A percentile compares a stretch with the other conserved stretches of the same genome.
These are phyloP conservation scores for Colletotrichum kahawae DNA, from an alignment of 2,329 filamentous ascomycete species.

Conservation along the genomic window DNA sequence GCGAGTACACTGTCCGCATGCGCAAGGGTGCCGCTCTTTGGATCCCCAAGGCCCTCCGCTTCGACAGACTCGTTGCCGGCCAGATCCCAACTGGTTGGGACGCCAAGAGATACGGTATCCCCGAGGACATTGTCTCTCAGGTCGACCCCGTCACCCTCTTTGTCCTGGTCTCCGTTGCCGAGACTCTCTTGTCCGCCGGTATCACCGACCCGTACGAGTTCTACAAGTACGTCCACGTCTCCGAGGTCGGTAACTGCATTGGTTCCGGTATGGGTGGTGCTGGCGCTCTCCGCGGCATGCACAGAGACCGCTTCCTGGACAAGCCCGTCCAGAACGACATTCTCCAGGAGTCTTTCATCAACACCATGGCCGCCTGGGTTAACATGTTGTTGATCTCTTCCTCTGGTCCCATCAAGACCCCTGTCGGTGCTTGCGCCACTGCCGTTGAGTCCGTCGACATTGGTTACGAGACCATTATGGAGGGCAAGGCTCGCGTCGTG, in stretches of 20 bases:
- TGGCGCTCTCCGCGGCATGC: conserved; percentile 92
- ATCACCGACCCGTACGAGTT: conserved; percentile 99
- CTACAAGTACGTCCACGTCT: conserved; percentile 99
- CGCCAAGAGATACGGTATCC: conserved; percentile 93
- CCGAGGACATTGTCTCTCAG: conserved; percentile 96
- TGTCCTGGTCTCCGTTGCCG: conserved; percentile 91
- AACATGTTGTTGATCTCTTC: conserved; percentile 99
- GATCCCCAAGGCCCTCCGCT: conserved; percentile 96
- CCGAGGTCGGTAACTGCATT: conserved; percentile 96
- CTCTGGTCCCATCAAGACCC: conserved; percentile 97
- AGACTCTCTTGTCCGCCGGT: conserved; percentile 88
- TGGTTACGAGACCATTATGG: conserved; percentile 97
- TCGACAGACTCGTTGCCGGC: conserved; percentile 95
- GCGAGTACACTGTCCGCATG: conserved; percentile 92
- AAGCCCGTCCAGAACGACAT: conserved; percentile 99
- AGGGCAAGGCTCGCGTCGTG: conserved; percentile 97
- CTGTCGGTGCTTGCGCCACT: conserved; percentile 95
- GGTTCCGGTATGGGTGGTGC: conserved; percentile 98
- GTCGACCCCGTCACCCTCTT: conserved; percentile 97
- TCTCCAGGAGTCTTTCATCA: conserved; percentile 99
- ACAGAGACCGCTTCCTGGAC: conserved; percentile 96
- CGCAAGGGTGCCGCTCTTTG: conserved; percentile 94
- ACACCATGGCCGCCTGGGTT: conserved; percentile 99
- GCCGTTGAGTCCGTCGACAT: conserved; percentile 97
- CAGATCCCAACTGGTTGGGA: conserved; percentile 98